Conservation (phyloP, 1,284 basidiomycete genomes). For the Apiotrichum gamsii region DNA sequence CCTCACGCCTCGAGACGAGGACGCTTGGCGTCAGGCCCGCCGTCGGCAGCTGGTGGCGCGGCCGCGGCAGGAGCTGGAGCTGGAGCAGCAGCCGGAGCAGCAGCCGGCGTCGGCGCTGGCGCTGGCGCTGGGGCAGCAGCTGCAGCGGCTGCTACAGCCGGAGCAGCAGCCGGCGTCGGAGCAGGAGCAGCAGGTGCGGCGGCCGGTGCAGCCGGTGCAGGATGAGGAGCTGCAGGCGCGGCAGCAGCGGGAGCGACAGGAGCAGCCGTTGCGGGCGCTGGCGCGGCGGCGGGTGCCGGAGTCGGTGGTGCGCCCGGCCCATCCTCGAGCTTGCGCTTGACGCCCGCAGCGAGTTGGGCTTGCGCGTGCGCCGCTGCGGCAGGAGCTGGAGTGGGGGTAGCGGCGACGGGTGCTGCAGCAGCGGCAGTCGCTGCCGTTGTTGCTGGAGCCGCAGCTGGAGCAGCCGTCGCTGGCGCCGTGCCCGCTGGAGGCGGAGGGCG, state of each 20-base stretch:
- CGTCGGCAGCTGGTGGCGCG: too few species aligned
- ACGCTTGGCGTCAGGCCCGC: too few species aligned
- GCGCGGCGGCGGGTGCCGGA: background rate
- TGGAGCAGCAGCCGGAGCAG: too few species aligned
- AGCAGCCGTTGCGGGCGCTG: background rate
- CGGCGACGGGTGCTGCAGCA: background rate
- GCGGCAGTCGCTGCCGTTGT: background rate
- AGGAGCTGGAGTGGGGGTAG: background rate
- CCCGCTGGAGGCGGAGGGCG: slow-evolving; percentile 9
- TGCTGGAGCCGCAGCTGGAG: background rate
- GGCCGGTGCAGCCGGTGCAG: background rate
- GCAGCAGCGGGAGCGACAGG: background rate
- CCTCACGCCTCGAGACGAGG: background rate
- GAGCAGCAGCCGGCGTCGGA: background rate
- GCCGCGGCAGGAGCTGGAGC: too few species aligned
- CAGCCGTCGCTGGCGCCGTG: slow-evolving; percentile 1
- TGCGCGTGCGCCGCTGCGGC: background rate
- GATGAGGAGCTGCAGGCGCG: background rate
- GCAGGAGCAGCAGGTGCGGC: background rate
- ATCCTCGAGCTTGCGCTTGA: slow-evolving; percentile 3
- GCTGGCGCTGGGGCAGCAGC: background rate
- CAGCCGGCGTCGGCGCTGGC: too few species aligned
- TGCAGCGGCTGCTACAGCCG: background rate
- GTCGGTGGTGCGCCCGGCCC: background rate
- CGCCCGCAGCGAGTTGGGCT: too few species aligned